Evolutionary conservation across 768 basidiomycete genomes (phyloP), one percentile per base, ranked within the genome.

Genomic region (Sarcomyxa edulis): DNA sequence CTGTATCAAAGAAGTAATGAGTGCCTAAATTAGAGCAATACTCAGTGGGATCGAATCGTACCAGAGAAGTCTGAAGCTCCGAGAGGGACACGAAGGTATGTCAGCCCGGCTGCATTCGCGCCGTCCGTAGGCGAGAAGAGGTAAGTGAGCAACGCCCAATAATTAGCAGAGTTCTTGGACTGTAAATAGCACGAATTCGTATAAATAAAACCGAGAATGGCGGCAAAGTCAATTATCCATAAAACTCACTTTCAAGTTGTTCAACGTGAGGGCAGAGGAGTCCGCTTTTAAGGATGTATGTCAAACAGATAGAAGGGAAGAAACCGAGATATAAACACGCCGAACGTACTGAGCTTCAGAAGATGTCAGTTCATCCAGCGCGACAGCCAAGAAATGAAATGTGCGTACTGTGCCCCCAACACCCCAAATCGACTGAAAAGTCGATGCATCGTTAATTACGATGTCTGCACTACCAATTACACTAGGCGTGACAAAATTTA

Each of bases 11-110:
- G 27, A 36, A 15, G 37, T 19, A 43, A 45, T 34, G 32, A 26
- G 18, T 22, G 36, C 10, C 10, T 24, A 23, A 24, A 27, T 34
- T 9, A 26, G 36, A 6, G 7, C n/a, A 16, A n/a, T 15, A 31
- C 28, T 10, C 22, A 21, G n/a, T 24, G 5, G 15, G 16, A 39
- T 68, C 31, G 41, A 81, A 83, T 46, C 3, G 48, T 63, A 3
- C 72, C 60, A 8, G 85, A 84, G 50, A 87, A 87, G 56, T 87
- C 85, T 3, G 81, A 73, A 4, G 85, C 80, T 10, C 85, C 85
- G 10, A 88, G 66, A 0, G 84, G 74, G 26, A 87, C 64, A 7
- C 85, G 74, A 34, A 88, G 58, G 48, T 81, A 83, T 29, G 76
- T 78, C 36, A 88, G 59, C 1, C 84, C 85, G 19, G 85, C 84